Evolutionary conservation across 129 eudicot species (phyloP), one percentile per base, ranked within the genome.

Genomic region (Mikania micrantha): DNA sequence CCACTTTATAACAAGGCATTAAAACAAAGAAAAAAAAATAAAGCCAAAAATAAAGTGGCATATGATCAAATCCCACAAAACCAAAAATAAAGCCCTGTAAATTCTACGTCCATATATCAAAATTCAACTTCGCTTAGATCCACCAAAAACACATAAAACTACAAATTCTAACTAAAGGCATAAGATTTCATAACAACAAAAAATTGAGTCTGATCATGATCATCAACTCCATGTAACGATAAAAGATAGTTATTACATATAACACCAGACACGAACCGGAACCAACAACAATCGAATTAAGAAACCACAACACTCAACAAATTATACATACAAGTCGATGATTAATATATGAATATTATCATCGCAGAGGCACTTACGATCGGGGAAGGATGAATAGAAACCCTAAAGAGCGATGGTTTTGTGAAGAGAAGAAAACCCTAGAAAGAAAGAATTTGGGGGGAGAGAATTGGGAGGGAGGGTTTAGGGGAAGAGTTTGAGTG

Each of bases 401-500:
- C 71, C 71, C 59, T 4, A 50, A 15, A 19, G 19, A 39, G 24
- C 38, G 34, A 28, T 17, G 29, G 36, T 32, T 32, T 32, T 2
- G 7, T 0, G 40, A 21, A 53, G 28, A 16, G 20, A 64, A 50
- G 71, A 25, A 61, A 73, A 73, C 78, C 78, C 36, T 32, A 4
- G 36, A 32, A 7, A 42, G 10, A 48, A 53, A 50, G 56, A 40
- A 32, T 16, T 21, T 50, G 27, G 22, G 38, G 47, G 71, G 44
- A 56, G 44, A 56, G 39, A 47, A 60, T 42, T 42, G 71, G 60
- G 17, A 39, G 17, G 32, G 54, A 65, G 79, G 79, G 74, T 75
- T 75, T 75, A 67, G 63, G 54, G 79, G n/a, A 35, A 58, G 62
- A 62, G 68, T 71, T 81, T 78, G 84, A 67, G 83, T 71, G 48